Evolutionary conservation across 108 stramenopile genomes (phyloP).

Genomic region (Schizochytrium sp.): DNA sequence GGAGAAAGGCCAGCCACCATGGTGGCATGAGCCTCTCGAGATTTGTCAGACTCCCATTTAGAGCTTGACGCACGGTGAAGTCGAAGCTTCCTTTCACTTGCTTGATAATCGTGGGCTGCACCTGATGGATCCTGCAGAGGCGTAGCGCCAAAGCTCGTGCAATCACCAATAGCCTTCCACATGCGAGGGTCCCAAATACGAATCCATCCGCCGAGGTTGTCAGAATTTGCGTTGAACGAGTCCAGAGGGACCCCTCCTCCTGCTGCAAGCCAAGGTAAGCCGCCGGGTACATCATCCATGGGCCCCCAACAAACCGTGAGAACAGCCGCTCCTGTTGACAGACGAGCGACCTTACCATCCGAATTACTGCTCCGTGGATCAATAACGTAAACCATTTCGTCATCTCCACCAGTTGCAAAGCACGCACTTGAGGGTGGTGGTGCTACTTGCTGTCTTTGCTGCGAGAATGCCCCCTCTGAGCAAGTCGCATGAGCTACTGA

Average conservation of each 20-base stretch:
- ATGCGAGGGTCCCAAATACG: slow-evolving; percentile 49
- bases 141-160: background rate
- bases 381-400: slow-evolving; percentile 50
- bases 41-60: slow-evolving; percentile 23
- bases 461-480: background rate
- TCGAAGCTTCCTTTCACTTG: background rate
- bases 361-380: background rate
- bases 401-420: slow-evolving; percentile 52
- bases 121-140: slow-evolving; percentile 15
- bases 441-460: background rate
- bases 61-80: slow-evolving; percentile 23
- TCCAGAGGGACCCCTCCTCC: slow-evolving; percentile 49
- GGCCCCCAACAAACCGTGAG: slow-evolving; percentile 50
- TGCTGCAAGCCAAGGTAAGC: slow-evolving; percentile 43
- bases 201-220: background rate
- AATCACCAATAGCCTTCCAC: slow-evolving; percentile 56
- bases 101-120: background rate
- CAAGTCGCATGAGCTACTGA: background rate
- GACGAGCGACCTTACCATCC: slow-evolving; percentile 26
- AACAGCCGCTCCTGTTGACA: slow-evolving; percentile 35
- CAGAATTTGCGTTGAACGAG: slow-evolving; percentile 28
- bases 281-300: background rate
- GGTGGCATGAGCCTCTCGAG: slow-evolving; percentile 16
- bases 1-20: slow-evolving; percentile 30
- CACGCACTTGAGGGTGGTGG: background rate